Base-by-base conservation (phyloP, 1,284 basidiomycete species). In the Apiotrichum porosum region DNA sequence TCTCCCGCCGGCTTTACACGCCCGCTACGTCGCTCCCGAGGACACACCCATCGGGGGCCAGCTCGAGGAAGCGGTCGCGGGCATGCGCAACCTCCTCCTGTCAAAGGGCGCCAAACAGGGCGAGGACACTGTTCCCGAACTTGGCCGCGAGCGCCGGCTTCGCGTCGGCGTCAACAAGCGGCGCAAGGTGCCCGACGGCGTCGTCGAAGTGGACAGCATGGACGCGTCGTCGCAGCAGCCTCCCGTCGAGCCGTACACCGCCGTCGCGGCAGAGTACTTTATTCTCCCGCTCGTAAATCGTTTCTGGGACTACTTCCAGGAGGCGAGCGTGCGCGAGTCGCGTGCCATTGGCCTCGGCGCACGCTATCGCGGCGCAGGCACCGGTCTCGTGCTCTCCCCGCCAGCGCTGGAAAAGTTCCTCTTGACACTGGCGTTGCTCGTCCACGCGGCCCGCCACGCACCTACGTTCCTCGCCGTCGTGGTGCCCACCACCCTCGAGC, bases 221-320 rank as follows among this genome's bases (percentile, higher is more conserved):
- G 45, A 38, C 17, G 14, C 13, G 4, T 13, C 44, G 4, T 6
- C 30, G 22, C 41, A 34, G 32, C 53, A 52, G 12, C 34, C 41
- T 3, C 68, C 71, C 0, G 58, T 66, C 9, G 60, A 70, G 8
- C 51, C 67, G 0, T 93, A 86, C 72, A 83, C 81, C n/a, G 78
- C 81, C 37, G 75, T 94, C 22, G 88, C 88, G 0, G 86, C 86
- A 1, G 88, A 90, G 63, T 83, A 75, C 69, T 95, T 94, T 71
- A 80, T 95, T 44, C 81, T 85, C 46, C 94, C 94, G 0, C 76
- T 97, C 26, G 80, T 97, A 66, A 87, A 90, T 60, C 82, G 85
- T 9, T 94, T 97, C 71, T 94, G 90, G 88, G 66, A 80, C n/a
- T 87, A 90, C 71, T 80, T 92, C 36, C 81, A 86, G 14, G 87